Evolutionary conservation across 108 stramenopile genomes (phyloP).

Genomic region (Cyclotella sp.): DNA sequence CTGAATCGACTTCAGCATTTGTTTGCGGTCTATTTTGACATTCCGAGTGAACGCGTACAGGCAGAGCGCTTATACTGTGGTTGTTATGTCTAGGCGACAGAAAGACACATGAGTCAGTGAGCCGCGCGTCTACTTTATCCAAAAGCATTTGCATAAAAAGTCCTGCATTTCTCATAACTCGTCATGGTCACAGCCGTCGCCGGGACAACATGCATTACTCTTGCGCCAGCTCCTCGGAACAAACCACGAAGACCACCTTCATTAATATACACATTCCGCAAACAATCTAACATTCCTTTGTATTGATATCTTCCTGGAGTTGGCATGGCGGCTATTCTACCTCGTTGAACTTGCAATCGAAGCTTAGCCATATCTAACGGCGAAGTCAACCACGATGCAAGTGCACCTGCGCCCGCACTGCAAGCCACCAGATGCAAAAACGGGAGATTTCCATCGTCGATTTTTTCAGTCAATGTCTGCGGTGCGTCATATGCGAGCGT

Average conservation of each 20-base stretch:
- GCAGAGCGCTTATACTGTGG: background rate
- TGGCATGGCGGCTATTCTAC: slow-evolving; percentile 33
- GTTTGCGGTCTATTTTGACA: too few species aligned
- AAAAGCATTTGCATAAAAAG: slow-evolving; percentile 48
- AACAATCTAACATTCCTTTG: slow-evolving; percentile 74
- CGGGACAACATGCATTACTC: slow-evolving; percentile 93
- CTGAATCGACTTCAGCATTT: too few species aligned
- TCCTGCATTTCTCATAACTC: slow-evolving; percentile 79
- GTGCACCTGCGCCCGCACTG: slow-evolving; percentile 86
- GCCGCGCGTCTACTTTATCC: background rate
- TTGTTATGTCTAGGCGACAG: background rate
- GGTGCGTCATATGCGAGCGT: background rate
- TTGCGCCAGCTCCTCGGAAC: slow-evolving; percentile 94
- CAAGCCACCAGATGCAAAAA: slow-evolving; percentile 71
- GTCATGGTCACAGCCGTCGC: slow-evolving; percentile 96
- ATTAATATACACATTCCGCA: slow-evolving; percentile 52
- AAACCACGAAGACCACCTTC: slow-evolving; percentile 83
- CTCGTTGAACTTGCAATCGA: slow-evolving; percentile 91
- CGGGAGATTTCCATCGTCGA: slow-evolving; percentile 57
- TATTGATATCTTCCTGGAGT: slow-evolving; percentile 38
- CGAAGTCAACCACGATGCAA: slow-evolving; percentile 94
- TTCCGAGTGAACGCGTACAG: background rate
- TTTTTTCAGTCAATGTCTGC: background rate
- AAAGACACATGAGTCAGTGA: too few species aligned
- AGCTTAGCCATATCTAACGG: slow-evolving; percentile 98